Evolutionary conservation across 208 protist species (phyloP).

Genomic region (Leishmania mexicana): DNA sequence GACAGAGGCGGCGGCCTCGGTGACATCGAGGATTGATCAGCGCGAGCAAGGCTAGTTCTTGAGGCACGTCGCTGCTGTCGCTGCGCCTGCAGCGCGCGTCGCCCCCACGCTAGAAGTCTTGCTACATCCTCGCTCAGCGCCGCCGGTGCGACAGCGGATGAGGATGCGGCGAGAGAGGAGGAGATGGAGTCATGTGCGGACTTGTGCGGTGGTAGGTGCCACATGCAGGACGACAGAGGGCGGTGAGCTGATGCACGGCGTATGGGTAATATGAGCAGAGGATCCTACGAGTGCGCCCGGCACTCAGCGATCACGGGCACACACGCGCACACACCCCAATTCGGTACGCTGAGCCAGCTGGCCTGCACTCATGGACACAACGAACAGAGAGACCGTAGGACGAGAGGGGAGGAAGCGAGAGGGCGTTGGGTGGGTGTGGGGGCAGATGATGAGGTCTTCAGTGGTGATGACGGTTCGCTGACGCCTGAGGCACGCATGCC

Average conservation of each 20-base stretch:
- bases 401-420: neutral
- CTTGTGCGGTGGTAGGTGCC: neutral
- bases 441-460: neutral
- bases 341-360: neutral
- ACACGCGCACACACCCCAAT: neutral
- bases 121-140: slow-evolving; percentile 25
- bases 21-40: neutral
- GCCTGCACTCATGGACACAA: neutral
- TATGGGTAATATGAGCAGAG: neutral
- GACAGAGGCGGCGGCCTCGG: neutral
- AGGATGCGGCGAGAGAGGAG: slow-evolving; percentile 20
- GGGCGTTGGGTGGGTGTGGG: neutral
- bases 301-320: neutral
- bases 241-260: neutral
- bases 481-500: neutral
- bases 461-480: neutral
- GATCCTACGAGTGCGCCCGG: neutral
- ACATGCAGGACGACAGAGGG: neutral
- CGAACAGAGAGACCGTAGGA: neutral
- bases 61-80: slow-evolving; percentile 18
- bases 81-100: slow-evolving; percentile 12
- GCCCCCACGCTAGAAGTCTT: slow-evolving; percentile 21
- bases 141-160: neutral
- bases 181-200: neutral
- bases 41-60: neutral